Conservation (phyloP, 1,284 basidiomycete species). For the Ganoderma sinense region DNA sequence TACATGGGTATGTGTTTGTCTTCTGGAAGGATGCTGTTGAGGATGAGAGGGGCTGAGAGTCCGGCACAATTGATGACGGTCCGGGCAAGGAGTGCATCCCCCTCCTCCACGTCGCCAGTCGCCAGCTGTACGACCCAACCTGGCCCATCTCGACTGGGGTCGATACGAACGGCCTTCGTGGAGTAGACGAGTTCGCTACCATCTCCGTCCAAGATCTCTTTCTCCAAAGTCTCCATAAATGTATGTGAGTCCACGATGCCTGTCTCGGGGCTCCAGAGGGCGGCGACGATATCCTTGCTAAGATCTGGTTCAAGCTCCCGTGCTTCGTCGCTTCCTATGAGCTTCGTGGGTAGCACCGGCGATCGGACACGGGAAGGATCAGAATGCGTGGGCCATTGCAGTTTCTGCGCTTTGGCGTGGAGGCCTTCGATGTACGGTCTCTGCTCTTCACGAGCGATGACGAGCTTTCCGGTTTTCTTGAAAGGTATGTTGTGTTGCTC, state of each 20-base stretch:
- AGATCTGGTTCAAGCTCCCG: slow-evolving; percentile 86
- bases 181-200: slow-evolving; percentile 82
- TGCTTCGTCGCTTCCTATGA: slow-evolving; percentile 80
- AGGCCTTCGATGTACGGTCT: slow-evolving; percentile 75
- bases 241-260: slow-evolving; percentile 93
- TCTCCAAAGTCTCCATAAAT: slow-evolving; percentile 82
- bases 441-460: slow-evolving; percentile 79
- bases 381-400: slow-evolving; percentile 60
- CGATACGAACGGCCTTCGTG: slow-evolving; percentile 87
- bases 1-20: slow-evolving; percentile 70
- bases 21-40: slow-evolving; percentile 74
- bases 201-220: slow-evolving; percentile 77
- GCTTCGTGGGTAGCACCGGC: slow-evolving; percentile 65
- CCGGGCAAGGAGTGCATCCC: slow-evolving; percentile 82
- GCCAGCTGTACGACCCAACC: slow-evolving; percentile 81
- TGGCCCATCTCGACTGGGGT: slow-evolving; percentile 35
- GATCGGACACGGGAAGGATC: slow-evolving; percentile 29
- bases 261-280: slow-evolving; percentile 87
- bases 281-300: slow-evolving; percentile 71
- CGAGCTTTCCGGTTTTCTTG: slow-evolving; percentile 86
- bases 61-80: slow-evolving; percentile 92
- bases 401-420: slow-evolving; percentile 64
- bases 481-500: slow-evolving; percentile 69
- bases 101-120: slow-evolving; percentile 55
- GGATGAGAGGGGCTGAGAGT: slow-evolving; percentile 74